These are phyloP conservation scores for Fusarium scirpi DNA, from an alignment of 2,329 filamentous ascomycete species.

Conservation along the genomic window DNA sequence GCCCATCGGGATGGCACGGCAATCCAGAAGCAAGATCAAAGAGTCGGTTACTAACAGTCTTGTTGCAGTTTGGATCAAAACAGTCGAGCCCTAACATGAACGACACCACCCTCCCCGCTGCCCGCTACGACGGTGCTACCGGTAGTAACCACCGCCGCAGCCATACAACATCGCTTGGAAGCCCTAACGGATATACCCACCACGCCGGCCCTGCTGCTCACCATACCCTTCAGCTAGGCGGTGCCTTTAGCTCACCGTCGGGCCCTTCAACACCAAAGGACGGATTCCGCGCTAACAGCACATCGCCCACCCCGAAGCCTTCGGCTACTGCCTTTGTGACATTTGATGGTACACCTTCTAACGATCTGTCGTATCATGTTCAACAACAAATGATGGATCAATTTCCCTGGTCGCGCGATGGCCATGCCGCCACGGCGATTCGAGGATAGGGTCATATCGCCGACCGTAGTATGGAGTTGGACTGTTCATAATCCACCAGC, in stretches of 20 bases:
- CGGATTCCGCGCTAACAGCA: conserved; percentile 43
- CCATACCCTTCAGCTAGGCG: conserved; percentile 54
- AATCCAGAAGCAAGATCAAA: conserved; percentile 37
- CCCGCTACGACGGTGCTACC: conserved; percentile 52
- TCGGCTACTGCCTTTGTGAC: conserved; percentile 58
- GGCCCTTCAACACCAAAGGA: conserved; percentile 45
- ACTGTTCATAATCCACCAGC: conserved; percentile 20
- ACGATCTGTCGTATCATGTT: conserved; percentile 54
- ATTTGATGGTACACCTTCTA: conserved; percentile 60
- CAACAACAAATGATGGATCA: conserved; percentile 58
- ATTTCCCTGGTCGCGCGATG: conserved; percentile 62
- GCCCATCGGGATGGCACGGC: conserved; percentile 39
- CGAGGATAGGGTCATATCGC: conserved; percentile 50
- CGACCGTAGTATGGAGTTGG: conserved; percentile 30
- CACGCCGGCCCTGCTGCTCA: conserved; percentile 57
- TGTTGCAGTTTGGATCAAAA: conserved; percentile 70
- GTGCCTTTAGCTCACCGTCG: conserved; percentile 35
- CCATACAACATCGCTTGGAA: conserved; percentile 25
- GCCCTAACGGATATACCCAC: conserved; percentile 27
- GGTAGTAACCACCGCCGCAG: conserved; percentile 22
- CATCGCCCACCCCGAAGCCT: conserved; percentile 50
- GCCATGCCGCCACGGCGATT: conserved; percentile 64
- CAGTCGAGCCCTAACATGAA: conserved; percentile 64
- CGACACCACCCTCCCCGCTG: conserved; percentile 60
- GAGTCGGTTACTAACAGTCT: conserved; percentile 56